phyloP scores from a whole-genome alignment of 495 filamentous ascomycete species.

The Tuber brumale region DNA sequence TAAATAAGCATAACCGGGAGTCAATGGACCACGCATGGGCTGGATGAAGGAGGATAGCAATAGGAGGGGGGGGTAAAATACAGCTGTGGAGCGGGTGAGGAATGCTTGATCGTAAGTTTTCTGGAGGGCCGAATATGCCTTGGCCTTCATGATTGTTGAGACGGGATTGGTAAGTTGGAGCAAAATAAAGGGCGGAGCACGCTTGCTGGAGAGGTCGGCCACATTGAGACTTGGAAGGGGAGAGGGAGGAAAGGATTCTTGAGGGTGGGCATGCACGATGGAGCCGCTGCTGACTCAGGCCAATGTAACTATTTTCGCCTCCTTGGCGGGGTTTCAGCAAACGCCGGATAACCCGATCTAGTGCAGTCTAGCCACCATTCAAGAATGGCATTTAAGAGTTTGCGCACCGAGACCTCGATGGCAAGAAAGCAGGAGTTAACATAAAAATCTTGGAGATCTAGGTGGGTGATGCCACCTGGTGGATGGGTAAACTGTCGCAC shows the following conservation, averaged over 20 bases:
- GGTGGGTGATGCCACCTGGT: too few species aligned
- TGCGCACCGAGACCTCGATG: too few species aligned
- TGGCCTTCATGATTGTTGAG: constrained; percentile 68
- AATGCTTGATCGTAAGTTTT: constrained; percentile 98
- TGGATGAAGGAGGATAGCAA: background rate
- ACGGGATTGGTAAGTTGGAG: background rate
- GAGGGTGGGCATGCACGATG: background rate
- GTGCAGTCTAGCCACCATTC: too few species aligned
- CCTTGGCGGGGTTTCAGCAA: background rate
- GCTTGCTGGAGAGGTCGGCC: constrained; percentile 7
- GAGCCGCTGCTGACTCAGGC: background rate
- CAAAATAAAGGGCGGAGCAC: background rate
- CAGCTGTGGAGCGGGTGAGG: constrained; percentile 84
- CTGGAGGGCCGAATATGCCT: constrained; percentile 71
- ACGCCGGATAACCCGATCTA: background rate
- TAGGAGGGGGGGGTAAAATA: constrained; percentile 41
- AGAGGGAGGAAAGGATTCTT: background rate
- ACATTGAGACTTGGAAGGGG: background rate
- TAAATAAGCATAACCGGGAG: constrained; percentile 10
- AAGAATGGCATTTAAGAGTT: too few species aligned
- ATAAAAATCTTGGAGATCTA: too few species aligned
- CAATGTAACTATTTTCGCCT: background rate
- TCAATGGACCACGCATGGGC: background rate
- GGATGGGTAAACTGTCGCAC: too few species aligned
- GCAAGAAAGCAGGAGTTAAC: too few species aligned